Percentiles rank a stretch among this genome's conserved stretches.
These are phyloP conservation scores for Naegleria fowleri DNA, from an alignment of 208 protist genomes.

Conservation along the genomic window DNA sequence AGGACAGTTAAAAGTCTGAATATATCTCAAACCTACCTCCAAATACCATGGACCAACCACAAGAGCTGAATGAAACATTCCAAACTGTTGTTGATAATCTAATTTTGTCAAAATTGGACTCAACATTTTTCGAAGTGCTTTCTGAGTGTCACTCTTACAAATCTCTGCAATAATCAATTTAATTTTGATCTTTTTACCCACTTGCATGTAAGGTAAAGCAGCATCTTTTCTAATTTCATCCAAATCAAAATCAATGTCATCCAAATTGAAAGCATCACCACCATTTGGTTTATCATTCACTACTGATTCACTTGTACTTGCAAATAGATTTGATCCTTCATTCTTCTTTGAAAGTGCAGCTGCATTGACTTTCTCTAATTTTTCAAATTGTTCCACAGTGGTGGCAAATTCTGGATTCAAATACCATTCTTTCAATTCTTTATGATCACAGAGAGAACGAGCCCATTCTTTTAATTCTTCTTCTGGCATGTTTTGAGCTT, in stretches of 20 bases:
- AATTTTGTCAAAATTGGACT: conserved; percentile 13
- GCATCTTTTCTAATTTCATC: conserved; percentile 3
- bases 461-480: conserved; percentile 21
- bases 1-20: too few species aligned
- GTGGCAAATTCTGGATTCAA: conserved; percentile 22
- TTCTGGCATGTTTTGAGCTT: conserved; percentile 7
- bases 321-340: background rate
- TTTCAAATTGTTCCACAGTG: background rate
- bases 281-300: background rate
- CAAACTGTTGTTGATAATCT: conserved; percentile 24
- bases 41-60: conserved; percentile 24
- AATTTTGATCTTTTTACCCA: background rate
- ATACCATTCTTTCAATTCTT: conserved; percentile 16
- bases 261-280: background rate
- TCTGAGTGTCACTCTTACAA: conserved; percentile 17
- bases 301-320: background rate
- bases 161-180: conserved; percentile 18
- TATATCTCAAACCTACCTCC: background rate
- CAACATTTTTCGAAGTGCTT: conserved; percentile 12
- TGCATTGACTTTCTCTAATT: background rate
- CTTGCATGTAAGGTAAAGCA: background rate
- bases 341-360: too few species aligned
- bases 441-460: background rate
- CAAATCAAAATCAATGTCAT: conserved; percentile 22
- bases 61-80: conserved; percentile 19